Evolutionary conservation across 1,284 basidiomycete genomes (phyloP), one percentile per base, ranked within the genome.

Genomic region (Austroboletus niveus): DNA sequence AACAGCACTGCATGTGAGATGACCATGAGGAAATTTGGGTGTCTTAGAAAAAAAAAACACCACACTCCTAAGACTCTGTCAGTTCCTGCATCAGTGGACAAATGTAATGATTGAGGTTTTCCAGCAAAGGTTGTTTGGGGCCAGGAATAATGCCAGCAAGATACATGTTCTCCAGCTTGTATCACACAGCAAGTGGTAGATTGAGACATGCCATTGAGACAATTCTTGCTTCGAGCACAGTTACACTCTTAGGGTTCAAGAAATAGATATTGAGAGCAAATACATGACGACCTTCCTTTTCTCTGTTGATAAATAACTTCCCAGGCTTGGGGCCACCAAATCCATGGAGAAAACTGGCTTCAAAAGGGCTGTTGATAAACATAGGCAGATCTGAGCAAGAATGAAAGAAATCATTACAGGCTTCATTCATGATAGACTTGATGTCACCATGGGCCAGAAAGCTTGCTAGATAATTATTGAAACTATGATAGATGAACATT

Each of bases 21-120:
- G 27, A 4, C 51, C 45, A 3, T 42, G 11, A 0, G 50, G 52
- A 15, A 41, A 24, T 14, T 50, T 56, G 0, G 45, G 48, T 5
- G 44, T 60, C 2, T 7, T 8, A 0, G 52, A n/a, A 54, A 20
- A 34, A 58, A 0, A 5, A 8, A 20, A 60, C 10, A 0, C 56
- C 56, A 0, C 10, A 1, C 1, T 58, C 45, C 56, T 59, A 60
- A 8, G 50, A 42, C 0, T 5, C 8, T 9, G 3, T 32, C 3
- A 60, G 7, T 24, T 52, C 48, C 0, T 57, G 3, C 0, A 62
- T 50, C 1, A 61, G 56, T 0, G 47, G 50, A 1, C 4, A 8
- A 0, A 61, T 29, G 12, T 54, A 62, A 20, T 60, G 55, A 9
- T 62, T 62, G 8, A 62, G 35, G 2, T 60, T 32, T 11, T 62